Conservation (phyloP, 192 early-diverging fungal species). For the Chytriomyces sp. region DNA sequence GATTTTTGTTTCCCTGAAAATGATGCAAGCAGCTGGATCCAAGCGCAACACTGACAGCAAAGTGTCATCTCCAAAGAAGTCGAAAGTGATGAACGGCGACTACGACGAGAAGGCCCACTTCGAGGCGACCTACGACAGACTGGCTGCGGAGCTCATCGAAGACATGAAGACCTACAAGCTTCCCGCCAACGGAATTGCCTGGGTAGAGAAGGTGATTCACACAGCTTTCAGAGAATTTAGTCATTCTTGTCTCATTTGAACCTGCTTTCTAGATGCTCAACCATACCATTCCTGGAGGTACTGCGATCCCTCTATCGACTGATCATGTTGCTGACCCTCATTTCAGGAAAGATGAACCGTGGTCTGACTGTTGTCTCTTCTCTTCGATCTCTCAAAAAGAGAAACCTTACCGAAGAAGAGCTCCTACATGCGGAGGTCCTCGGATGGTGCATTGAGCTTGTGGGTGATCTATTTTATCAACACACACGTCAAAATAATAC, state of each 20-base stretch:
- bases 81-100: conserved; percentile 6
- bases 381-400: conserved; percentile 75
- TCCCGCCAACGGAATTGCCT: conserved; percentile 64
- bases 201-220: conserved; percentile 44
- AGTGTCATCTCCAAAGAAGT: conserved; percentile 9
- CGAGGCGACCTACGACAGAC: conserved; percentile 73
- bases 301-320: neutral
- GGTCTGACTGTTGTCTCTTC: conserved; percentile 94
- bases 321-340: neutral
- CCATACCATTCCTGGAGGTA: conserved; percentile 68
- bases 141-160: conserved; percentile 74
- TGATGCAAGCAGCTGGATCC: too few species aligned
- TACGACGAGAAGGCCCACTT: conserved; percentile 59
- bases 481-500: neutral
- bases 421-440: conserved; percentile 85
- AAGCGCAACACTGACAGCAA: too few species aligned
- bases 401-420: conserved; percentile 79
- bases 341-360: conserved; percentile 93
- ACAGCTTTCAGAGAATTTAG: neutral
- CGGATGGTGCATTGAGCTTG: conserved; percentile 94
- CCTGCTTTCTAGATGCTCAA: conserved; percentile 56
- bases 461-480: conserved; percentile 45
- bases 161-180: conserved; percentile 71
- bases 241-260: neutral
- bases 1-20: too few species aligned